These are phyloP conservation scores for Aspergillus flavus DNA, from an alignment of 2,329 filamentous ascomycete species.

Conservation along the genomic window DNA sequence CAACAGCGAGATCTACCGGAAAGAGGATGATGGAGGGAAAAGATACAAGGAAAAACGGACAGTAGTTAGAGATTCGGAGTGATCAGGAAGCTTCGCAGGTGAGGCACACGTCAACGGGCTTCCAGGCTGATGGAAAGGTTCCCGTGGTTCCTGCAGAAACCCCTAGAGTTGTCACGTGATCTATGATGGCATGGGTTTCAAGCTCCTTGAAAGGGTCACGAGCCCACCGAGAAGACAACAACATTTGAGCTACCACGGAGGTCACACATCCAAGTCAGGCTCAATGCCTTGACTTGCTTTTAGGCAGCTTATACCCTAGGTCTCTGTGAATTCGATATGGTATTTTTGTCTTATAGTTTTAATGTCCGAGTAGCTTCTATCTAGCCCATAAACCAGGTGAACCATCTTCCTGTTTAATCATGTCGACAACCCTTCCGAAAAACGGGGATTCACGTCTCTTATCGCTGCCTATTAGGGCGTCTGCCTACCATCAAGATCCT, in stretches of 20 bases:
- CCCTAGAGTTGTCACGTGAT: conserved; percentile 29
- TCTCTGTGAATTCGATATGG: background rate
- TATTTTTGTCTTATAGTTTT: background rate
- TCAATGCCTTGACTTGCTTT: background rate
- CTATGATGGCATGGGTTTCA: conserved; percentile 13
- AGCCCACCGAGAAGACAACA: background rate
- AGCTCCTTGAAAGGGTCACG: conserved; percentile 9
- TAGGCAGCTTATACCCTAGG: background rate
- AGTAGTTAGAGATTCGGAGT: conserved; percentile 23
- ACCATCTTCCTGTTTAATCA: conserved; percentile 18
- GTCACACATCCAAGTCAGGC: background rate
- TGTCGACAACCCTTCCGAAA: conserved; percentile 35
- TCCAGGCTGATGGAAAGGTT: conserved; percentile 24
- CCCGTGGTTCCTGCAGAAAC: conserved; percentile 29
- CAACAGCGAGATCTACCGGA: conserved; percentile 22
- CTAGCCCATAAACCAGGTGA: background rate
- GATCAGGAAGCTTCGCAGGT: conserved; percentile 22
- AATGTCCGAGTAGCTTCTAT: background rate
- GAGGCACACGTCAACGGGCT: conserved; percentile 37
- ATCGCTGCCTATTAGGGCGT: conserved; percentile 33
- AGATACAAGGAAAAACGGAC: conserved; percentile 27
- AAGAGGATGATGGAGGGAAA: conserved; percentile 18
- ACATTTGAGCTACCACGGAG: background rate
- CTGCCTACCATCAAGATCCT: conserved; percentile 41
- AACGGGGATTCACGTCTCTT: conserved; percentile 26